phyloP scores from a whole-genome alignment of 768 basidiomycete genomes.

The Filobasidium floriforme region DNA sequence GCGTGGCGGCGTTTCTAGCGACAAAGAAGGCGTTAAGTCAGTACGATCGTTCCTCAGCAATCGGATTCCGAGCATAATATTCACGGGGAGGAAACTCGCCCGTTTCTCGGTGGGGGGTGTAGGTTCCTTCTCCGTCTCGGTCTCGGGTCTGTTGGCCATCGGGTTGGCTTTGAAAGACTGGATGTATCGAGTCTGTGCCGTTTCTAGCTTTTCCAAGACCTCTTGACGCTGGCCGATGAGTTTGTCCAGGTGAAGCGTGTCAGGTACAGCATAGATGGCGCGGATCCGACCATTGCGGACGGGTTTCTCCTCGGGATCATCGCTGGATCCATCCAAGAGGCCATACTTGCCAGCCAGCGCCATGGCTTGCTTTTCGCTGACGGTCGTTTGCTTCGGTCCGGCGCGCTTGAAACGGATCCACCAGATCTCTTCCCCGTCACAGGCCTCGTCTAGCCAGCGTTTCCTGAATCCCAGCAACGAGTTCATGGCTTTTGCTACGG shows the following conservation, averaged over 20 bases:
- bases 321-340: background rate
- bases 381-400: background rate
- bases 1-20: background rate
- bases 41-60: background rate
- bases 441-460: conserved; percentile 59
- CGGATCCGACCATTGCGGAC: conserved; percentile 53
- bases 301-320: background rate
- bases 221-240: conserved; percentile 69
- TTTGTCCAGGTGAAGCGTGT: conserved; percentile 59
- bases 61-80: background rate
- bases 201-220: conserved; percentile 70
- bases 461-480: conserved; percentile 53
- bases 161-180: conserved; percentile 55
- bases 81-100: background rate
- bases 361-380: background rate
- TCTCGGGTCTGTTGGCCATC: background rate
- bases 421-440: conserved; percentile 56
- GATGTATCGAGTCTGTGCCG: conserved; percentile 71
- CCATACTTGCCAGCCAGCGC: background rate
- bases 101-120: background rate
- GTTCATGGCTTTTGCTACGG: conserved; percentile 61
- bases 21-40: background rate
- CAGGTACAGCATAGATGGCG: conserved; percentile 65
- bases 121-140: background rate
- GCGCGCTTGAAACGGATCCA: background rate